Evolutionary conservation across 2,329 filamentous ascomycete species (phyloP).

Genomic region (Pyrenophora graminea): DNA sequence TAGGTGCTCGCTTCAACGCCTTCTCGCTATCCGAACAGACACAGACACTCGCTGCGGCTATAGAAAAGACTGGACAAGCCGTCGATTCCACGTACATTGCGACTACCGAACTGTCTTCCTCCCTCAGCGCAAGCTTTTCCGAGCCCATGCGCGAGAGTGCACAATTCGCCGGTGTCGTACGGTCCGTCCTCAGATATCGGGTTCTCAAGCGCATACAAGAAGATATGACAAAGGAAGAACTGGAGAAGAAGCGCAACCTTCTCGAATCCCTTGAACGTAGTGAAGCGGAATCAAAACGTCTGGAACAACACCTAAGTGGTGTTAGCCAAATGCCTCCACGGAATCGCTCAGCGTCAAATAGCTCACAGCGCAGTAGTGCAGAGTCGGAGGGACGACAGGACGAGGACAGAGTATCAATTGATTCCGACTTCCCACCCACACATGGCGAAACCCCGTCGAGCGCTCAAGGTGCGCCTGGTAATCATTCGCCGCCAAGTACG

Average conservation of each 20-base stretch:
- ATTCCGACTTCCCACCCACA: conserved; percentile 93
- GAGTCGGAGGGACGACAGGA: conserved; percentile 46
- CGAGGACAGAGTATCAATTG: conserved; percentile 86
- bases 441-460: conserved; percentile 74
- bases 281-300: conserved; percentile 87
- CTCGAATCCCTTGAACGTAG: conserved; percentile 91
- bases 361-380: conserved; percentile 50
- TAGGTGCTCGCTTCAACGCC: conserved; percentile 94
- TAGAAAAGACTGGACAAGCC: conserved; percentile 92
- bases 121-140: conserved; percentile 89
- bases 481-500: conserved; percentile 30
- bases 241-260: conserved; percentile 80
- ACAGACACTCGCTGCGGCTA: conserved; percentile 83
- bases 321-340: conserved; percentile 68
- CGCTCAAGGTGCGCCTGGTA: conserved; percentile 67
- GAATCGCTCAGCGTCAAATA: conserved; percentile 68
- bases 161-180: conserved; percentile 93
- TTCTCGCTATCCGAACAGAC: conserved; percentile 95
- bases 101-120: conserved; percentile 85
- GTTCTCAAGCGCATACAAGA: conserved; percentile 95
- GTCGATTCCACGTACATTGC: conserved; percentile 95
- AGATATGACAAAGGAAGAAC: conserved; percentile 93
- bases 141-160: conserved; percentile 98
- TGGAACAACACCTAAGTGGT: conserved; percentile 86
- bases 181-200: conserved; percentile 83